Conservation (phyloP, 257 asterid genomes). For the Cruciata laevipes region DNA sequence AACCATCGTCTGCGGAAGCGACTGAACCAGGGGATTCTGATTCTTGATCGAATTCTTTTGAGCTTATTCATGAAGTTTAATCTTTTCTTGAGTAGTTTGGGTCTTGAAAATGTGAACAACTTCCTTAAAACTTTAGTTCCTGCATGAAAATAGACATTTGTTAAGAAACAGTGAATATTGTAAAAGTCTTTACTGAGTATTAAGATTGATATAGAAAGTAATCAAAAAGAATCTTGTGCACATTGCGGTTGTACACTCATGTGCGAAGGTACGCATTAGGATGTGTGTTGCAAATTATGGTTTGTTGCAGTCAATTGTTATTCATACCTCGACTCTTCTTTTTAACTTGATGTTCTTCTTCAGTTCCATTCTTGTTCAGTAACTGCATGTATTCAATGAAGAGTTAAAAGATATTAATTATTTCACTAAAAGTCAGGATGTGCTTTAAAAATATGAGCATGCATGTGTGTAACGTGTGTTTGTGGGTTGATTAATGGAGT, state of each 20-base stretch:
- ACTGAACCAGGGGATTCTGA: constrained; percentile 56
- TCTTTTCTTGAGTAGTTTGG: constrained; percentile 37
- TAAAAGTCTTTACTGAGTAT: background rate
- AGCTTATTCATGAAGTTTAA: constrained; percentile 37
- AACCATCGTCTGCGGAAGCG: constrained; percentile 52
- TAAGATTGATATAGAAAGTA: background rate
- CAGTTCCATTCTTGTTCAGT: constrained; percentile 27
- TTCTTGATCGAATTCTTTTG: constrained; percentile 56
- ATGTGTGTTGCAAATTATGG: background rate
- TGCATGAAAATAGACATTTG: constrained; percentile 25
- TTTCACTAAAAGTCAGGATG: constrained; percentile 5
- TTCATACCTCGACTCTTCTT: constrained; percentile 34
- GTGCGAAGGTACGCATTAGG: background rate
- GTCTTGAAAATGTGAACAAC: constrained; percentile 51
- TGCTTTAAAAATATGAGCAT: background rate
- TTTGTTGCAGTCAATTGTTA: constrained; percentile 1
- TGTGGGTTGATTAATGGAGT: background rate
- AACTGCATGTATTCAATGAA: constrained; percentile 36
- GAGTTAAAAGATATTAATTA: constrained; percentile 11
- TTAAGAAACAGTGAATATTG: background rate
- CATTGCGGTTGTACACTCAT: background rate
- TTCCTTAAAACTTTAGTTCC: constrained; percentile 40
- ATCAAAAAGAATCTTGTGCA: background rate
- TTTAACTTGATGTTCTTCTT: constrained; percentile 35
- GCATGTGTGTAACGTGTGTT: background rate